Base-by-base conservation (phyloP, 2,329 filamentous ascomycete species). In the Fusarium ambrosium region DNA sequence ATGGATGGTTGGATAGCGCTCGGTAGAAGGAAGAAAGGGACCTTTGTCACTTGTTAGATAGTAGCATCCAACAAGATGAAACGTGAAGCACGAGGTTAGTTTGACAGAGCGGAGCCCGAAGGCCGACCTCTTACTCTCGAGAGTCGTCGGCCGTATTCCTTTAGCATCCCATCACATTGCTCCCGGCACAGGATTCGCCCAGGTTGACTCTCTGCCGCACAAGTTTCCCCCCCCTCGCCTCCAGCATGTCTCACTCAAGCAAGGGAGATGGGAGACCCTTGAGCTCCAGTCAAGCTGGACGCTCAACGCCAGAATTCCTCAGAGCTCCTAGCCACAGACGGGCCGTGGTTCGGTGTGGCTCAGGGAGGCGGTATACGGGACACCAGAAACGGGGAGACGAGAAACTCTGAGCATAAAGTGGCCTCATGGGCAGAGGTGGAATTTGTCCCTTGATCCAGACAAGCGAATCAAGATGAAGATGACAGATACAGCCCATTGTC, bases 331-430 rank as follows among this genome's bases (percentile, higher is more conserved):
- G 56, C 48, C 34, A 8, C 13, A 51, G 37, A 39, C 32, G 37
- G 41, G 61, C 43, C 48, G 48, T 55, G 32, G 39, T 36, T 20
- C 37, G 32, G 37, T 27, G 68, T 69, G 68, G 64, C 63, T 74
- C 68, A 37, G 16, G 9, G 55, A 59, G 20, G n/a, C 53, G 56
- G 29, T 37, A 60, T 39, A 43, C 18, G 24, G 39, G 55, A 59
- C 29, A 29, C 37, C 13, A 32, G 48, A 32, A 32, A 36, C 29
- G 32, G 53, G 29, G 53, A 56, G 53, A 32, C 1, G n/a, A 56
- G 53, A 70, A 55, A n/a, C 37, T 63, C 34, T 41, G 41, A 62
- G 59, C 29, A 43, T 32, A 66, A 69, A 48, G 53, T 43, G 58
- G 61, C 18, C 60, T n/a, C 14, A 48, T 58, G 66, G 6, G 14